Evolutionary conservation across 352 stramenopile genomes (phyloP).

Genomic region (Pythium phragmiticola): DNA sequence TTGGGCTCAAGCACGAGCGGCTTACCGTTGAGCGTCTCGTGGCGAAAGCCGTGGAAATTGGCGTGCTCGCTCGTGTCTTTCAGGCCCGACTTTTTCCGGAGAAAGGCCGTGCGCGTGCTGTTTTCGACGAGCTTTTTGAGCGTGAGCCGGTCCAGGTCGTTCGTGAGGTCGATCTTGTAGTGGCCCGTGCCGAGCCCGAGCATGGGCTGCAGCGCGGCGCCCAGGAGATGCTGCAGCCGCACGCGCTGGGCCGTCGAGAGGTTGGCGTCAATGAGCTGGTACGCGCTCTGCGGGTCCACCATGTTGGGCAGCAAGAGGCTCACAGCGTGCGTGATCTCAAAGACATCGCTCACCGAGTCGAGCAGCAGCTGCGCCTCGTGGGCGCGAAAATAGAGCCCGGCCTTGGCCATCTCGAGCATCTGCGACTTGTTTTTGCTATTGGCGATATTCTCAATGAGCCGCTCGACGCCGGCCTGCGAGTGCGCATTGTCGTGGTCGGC

Average conservation of each 20-base stretch:
- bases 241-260: constrained; percentile 44
- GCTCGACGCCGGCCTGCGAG: constrained; percentile 60
- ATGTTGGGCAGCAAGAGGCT: constrained; percentile 69
- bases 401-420: constrained; percentile 81
- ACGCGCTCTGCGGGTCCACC: constrained; percentile 62
- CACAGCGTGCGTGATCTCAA: constrained; percentile 63
- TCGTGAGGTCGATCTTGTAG: constrained; percentile 68
- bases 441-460: constrained; percentile 76
- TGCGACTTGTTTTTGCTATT: constrained; percentile 77
- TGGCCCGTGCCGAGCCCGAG: constrained; percentile 59
- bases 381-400: constrained; percentile 63
- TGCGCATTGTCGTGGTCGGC: constrained; percentile 64
- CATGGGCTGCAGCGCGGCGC: constrained; percentile 55
- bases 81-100: constrained; percentile 57
- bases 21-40: constrained; percentile 73
- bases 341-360: constrained; percentile 60
- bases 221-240: constrained; percentile 69
- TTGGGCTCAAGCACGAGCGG: constrained; percentile 43
- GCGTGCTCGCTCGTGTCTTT: constrained; percentile 75
- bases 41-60: constrained; percentile 78
- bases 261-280: constrained; percentile 65
- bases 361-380: constrained; percentile 69
- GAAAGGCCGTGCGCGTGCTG: constrained; percentile 70
- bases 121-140: constrained; percentile 78
- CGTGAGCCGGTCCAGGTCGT: constrained; percentile 61